These are phyloP conservation scores for Melampsora larici-populina DNA, from an alignment of 1,284 basidiomycete genomes.

Conservation along the genomic window DNA sequence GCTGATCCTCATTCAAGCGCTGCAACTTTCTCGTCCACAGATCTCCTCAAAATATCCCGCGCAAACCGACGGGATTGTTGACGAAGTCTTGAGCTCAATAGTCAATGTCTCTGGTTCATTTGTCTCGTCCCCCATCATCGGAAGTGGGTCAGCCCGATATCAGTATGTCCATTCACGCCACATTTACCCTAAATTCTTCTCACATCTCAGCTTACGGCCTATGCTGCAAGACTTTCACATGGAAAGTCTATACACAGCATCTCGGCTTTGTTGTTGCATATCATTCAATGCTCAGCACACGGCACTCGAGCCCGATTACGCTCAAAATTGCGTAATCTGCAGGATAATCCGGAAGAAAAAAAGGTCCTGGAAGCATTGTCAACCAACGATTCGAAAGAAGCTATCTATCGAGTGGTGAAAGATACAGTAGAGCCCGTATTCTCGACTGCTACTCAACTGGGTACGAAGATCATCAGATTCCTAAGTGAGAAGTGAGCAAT, in stretches of 20 bases:
- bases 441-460: conserved; percentile 23
- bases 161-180: background rate
- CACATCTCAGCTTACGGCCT: conserved; percentile 6
- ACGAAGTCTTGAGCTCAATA: conserved; percentile 51
- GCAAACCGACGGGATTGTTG: conserved; percentile 52
- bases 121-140: conserved; percentile 37
- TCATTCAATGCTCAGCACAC: conserved; percentile 25
- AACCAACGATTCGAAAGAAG: background rate
- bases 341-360: background rate
- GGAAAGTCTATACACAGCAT: conserved; percentile 43
- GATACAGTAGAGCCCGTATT: conserved; percentile 26
- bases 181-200: background rate
- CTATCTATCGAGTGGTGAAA: background rate
- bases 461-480: conserved; percentile 39
- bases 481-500: conserved; percentile 30
- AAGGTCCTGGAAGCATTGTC: background rate
- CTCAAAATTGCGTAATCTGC: background rate
- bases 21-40: background rate
- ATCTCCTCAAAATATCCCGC: conserved; percentile 50
- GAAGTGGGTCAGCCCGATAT: conserved; percentile 5
- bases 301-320: background rate
- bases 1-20: conserved; percentile 39
- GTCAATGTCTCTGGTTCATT: conserved; percentile 50
- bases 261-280: conserved; percentile 39
- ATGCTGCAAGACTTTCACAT: background rate